These are phyloP conservation scores for Chaetomium cochliodes DNA, from an alignment of 495 filamentous ascomycete genomes.

Conservation along the genomic window DNA sequence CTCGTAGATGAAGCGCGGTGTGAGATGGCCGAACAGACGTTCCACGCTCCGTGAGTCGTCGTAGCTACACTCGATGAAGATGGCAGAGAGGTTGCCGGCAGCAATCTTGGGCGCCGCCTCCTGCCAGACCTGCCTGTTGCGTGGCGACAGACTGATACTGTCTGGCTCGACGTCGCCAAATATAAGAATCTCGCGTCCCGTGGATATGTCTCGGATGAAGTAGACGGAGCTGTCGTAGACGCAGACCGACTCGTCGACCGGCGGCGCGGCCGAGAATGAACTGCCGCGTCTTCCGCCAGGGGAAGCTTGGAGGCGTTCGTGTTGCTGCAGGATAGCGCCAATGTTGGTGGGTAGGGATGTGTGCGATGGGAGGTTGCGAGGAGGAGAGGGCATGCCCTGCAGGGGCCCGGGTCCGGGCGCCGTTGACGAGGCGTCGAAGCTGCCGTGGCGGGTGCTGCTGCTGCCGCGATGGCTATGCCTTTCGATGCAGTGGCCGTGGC, in stretches of 20 bases:
- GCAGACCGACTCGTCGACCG: conserved; percentile 48
- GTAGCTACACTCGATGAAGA: conserved; percentile 96
- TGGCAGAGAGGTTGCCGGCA: conserved; percentile 63
- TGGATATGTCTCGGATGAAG: conserved; percentile 74
- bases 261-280: conserved; percentile 30
- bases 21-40: conserved; percentile 82
- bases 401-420: not conserved
- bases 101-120: conserved; percentile 81
- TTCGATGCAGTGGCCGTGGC: conserved; percentile 84
- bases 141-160: conserved; percentile 73
- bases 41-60: conserved; percentile 71
- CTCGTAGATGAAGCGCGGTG: conserved; percentile 72
- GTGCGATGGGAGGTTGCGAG: conserved; percentile 24
- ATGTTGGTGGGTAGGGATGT: conserved; percentile 29
- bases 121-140: conserved; percentile 75
- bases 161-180: conserved; percentile 97
- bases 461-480: conserved; percentile 60
- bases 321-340: conserved; percentile 27
- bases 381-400: conserved; percentile 20
- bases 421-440: conserved; percentile 36
- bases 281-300: conserved; percentile 22
- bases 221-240: conserved; percentile 84
- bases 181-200: conserved; percentile 75
- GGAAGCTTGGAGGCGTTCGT: conserved; percentile 21
- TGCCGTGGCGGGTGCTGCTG: conserved; percentile 42